Base-by-base conservation (phyloP, 1,139 yeast species). In the Nakaseomyces uthaithaninus region DNA sequence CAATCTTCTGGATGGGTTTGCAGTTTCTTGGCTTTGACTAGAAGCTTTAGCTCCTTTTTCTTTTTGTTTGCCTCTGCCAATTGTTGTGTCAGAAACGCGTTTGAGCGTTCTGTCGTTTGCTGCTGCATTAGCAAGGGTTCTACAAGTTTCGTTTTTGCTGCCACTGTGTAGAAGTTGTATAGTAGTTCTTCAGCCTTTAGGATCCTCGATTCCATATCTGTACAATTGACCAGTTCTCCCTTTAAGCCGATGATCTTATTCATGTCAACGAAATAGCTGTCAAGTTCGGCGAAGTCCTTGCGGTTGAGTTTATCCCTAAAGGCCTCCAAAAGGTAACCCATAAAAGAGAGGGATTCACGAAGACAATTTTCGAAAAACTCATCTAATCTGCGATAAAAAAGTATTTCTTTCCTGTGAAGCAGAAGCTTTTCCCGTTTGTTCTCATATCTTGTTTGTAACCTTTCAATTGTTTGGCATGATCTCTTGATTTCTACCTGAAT, bases 61-160 rank as follows among this genome's bases (percentile, higher is more conserved):
- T 45, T 33, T 10, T 37, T 33, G 27, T 40, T 42, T 19, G 40
- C 36, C 17, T 27, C 38, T 6, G 35, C 45, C 4, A 44, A 20
- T 23, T 44, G 43, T 17, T 38, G 33, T 2, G 45, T 37, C 3
- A 44, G 39, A 28, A 40, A 31, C 2, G 25, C 20, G 9, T n/a
- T 25, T 2, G 35, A 31, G 7, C 35, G 6, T 20, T 31, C 35
- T 4, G 35, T 11, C 6, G 35, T 31, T 1, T 19, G 4, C 3
- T 12, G 35, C 2, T 11, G 24, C 35, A 19, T 20, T 12, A 31
- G n/a, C 11, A 31, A 12, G n/a, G 35, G 35, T 14, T 31, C 35
- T n/a, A 31, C 35, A 20, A 31, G 20, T 31, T 20, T 19, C 4
- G 35, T 20, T 25, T 31, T 31, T 4, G 35, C 35, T 20, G 17